Evolutionary conservation across 1,284 basidiomycete genomes (phyloP), one percentile per base, ranked within the genome.

Genomic region (Austroboletus rostrupii): DNA sequence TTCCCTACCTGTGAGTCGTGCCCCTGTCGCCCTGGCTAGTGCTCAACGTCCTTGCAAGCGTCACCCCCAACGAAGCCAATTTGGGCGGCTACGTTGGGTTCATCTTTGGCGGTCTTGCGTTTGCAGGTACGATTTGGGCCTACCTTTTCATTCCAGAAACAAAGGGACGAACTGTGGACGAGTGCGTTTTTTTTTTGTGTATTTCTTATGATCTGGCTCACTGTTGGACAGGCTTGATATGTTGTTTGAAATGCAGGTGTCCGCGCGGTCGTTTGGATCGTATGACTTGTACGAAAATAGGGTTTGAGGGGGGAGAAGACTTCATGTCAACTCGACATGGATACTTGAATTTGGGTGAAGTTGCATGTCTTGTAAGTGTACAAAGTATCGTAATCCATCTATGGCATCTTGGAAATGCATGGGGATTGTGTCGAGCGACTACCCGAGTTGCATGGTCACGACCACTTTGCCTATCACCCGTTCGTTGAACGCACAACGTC

Each of bases 61-160:
- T 68, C 29, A 64, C 59, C 21, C 60, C 62, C 2, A 45, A 64
- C 36, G 37, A 68, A 47, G 64, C 65, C 2, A 49, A 61, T 32
- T 53, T 66, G 2, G 55, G 58, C 12, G 61, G 65, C 1, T 66
- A 66, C 12, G 61, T 67, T n/a, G 65, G 65, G 1, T 65, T 67
- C 46, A 45, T 67, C 32, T 67, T 66, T 54, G 65, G 65, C 0
- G 60, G 55, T 28, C 49, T 63, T 8, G 50, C 53, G 3, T 49
- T 65, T 8, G 21, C n/a, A 11, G 60, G 60, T 16, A 48, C 55
- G 8, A 23, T 66, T 9, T 61, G 62, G 54, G 47, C 55, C 8
- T 61, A 62, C 28, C 56, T 55, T 19, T 65, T 61, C 23, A 68
- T 65, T 11, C 64, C 62, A 0, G 62, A 64, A 37, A 66, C 62